Evolutionary conservation across 1,139 yeast species (phyloP).

Genomic region (Sugiyamaella neomexicana): DNA sequence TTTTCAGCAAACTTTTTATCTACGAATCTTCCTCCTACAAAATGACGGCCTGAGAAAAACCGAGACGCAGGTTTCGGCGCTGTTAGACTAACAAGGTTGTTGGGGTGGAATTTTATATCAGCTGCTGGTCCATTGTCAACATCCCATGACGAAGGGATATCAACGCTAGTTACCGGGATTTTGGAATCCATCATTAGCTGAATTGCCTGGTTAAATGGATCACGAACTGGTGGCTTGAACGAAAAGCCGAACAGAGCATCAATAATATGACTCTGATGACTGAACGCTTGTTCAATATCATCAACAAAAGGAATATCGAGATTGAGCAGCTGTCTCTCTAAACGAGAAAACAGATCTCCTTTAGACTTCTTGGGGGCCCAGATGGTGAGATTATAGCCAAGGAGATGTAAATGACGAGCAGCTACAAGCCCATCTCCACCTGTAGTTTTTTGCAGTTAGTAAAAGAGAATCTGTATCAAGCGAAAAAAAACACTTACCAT

Average conservation of each 20-base stretch:
- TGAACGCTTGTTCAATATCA: slow-evolving; percentile 34
- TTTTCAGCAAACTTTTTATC: slow-evolving; percentile 63
- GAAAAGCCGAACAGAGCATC: slow-evolving; percentile 94
- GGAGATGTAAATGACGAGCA: slow-evolving; percentile 79
- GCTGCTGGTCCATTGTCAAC: slow-evolving; percentile 78
- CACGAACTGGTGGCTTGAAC: slow-evolving; percentile 82
- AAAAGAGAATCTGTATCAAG: not conserved
- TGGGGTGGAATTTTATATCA: slow-evolving; percentile 50
- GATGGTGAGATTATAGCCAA: slow-evolving; percentile 75
- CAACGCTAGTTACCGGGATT: slow-evolving; percentile 72
- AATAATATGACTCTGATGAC: slow-evolving; percentile 51
- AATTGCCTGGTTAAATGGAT: slow-evolving; percentile 68
- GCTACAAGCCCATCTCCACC: slow-evolving; percentile 96
- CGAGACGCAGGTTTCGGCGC: slow-evolving; percentile 90
- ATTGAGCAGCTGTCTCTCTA: slow-evolving; percentile 60
- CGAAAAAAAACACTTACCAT: slow-evolving; percentile 46
- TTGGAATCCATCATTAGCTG: slow-evolving; percentile 46
- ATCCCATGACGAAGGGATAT: slow-evolving; percentile 96
- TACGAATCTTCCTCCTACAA: slow-evolving; percentile 87
- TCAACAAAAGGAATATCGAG: slow-evolving; percentile 52
- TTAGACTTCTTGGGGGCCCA: slow-evolving; percentile 45
- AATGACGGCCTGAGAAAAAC: slow-evolving; percentile 58
- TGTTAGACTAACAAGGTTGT: slow-evolving; percentile 74
- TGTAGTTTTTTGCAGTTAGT: slow-evolving; percentile 2
- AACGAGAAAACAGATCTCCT: slow-evolving; percentile 41